Percentiles rank a stretch among this genome's conserved stretches.
These are phyloP conservation scores for Aegilops speltoides DNA, from an alignment of 176 grass and related monocot genomes.

Conservation along the genomic window DNA sequence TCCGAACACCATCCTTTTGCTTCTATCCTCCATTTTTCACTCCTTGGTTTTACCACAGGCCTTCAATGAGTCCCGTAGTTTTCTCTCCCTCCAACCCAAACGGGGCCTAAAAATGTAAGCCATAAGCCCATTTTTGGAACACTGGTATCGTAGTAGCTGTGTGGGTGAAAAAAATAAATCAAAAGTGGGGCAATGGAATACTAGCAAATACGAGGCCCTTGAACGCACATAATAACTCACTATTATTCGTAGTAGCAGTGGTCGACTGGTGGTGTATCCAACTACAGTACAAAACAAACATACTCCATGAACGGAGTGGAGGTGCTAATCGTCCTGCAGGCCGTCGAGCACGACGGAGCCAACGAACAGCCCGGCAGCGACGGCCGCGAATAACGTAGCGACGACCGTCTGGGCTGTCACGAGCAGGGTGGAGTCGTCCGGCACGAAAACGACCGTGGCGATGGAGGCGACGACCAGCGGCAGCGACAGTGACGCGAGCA, in stretches of 20 bases:
- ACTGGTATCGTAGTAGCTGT: no score
- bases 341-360: conserved; percentile 80
- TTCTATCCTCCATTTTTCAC: no score
- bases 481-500: conserved; percentile 79
- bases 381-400: conserved; percentile 46
- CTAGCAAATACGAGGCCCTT: no score
- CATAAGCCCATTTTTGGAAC: no score
- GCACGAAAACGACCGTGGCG: conserved; percentile 64
- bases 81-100: no score
- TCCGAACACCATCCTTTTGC: no score
- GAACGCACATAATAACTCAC: background rate
- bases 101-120: no score
- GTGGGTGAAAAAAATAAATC: no score
- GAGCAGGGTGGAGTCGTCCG: conserved; percentile 79
- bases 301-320: background rate
- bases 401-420: conserved; percentile 54
- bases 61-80: no score
- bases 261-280: background rate
- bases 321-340: conserved; percentile 52
- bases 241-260: background rate
- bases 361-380: conserved; percentile 64
- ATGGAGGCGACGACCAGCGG: conserved; percentile 78
- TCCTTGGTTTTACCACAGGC: no score
- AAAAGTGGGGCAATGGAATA: no score
- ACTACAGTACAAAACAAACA: background rate